phyloP scores from a whole-genome alignment of 2,329 filamentous ascomycete genomes.

The Calcarisporium arbuscula region DNA sequence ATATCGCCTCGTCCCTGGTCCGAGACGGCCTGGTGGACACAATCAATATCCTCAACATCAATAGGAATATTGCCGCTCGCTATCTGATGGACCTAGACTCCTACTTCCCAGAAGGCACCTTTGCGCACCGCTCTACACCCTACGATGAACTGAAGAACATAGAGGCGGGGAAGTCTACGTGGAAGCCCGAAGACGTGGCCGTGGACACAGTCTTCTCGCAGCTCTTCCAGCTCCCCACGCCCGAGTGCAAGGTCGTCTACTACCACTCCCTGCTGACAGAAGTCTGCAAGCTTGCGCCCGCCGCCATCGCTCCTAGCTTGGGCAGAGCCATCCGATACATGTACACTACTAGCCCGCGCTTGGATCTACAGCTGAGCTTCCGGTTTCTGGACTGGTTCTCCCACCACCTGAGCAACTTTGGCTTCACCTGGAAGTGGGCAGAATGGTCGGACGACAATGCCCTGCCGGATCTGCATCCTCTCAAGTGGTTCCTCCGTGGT shows the following conservation, averaged over 20 bases:
- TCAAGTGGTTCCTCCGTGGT: slow-evolving; percentile 88
- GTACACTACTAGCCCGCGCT: slow-evolving; percentile 72
- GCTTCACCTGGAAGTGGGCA: slow-evolving; percentile 98
- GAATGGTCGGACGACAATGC: slow-evolving; percentile 90
- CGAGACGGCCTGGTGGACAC: slow-evolving; percentile 85
- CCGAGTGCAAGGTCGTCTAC: slow-evolving; percentile 93
- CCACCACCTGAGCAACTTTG: slow-evolving; percentile 97
- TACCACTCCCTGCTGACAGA: slow-evolving; percentile 95
- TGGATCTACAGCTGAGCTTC: slow-evolving; percentile 82
- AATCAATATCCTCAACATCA: slow-evolving; percentile 90
- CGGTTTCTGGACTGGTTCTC: slow-evolving; percentile 97
- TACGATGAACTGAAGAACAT: slow-evolving; percentile 81
- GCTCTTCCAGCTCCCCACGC: slow-evolving; percentile 75
- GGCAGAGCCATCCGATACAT: slow-evolving; percentile 88
- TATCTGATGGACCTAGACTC: slow-evolving; percentile 92
- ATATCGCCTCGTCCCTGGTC: slow-evolving; percentile 75
- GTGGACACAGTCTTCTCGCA: slow-evolving; percentile 98
- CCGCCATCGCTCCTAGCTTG: slow-evolving; percentile 90
- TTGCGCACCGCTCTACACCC: slow-evolving; percentile 86
- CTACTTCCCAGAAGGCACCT: slow-evolving; percentile 84
- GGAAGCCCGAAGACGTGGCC: slow-evolving; percentile 96
- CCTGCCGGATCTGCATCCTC: slow-evolving; percentile 70
- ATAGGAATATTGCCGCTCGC: slow-evolving; percentile 78
- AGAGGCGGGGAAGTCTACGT: slow-evolving; percentile 62
- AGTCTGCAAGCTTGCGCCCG: slow-evolving; percentile 90